Percentiles rank a stretch among this genome's conserved stretches.
These are phyloP conservation scores for Takashimella tepidaria DNA, from an alignment of 1,284 basidiomycete genomes.

Conservation along the genomic window DNA sequence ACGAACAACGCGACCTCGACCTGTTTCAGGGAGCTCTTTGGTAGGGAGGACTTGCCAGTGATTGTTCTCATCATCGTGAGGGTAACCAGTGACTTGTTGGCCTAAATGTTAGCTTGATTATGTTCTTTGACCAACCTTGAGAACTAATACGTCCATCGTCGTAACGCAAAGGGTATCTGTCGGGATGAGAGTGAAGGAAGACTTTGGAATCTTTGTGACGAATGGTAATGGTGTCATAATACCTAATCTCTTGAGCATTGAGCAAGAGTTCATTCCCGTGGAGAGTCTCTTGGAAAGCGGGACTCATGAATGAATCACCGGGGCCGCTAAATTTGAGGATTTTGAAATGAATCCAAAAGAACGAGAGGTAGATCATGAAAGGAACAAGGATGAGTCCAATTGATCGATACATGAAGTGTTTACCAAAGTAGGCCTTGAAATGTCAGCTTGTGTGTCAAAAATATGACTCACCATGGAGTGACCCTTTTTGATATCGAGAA, in stretches of 20 bases:
- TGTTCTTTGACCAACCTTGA: conserved; percentile 58
- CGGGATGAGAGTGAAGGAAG: conserved; percentile 86
- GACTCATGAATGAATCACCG: conserved; percentile 96
- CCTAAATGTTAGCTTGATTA: conserved; percentile 50
- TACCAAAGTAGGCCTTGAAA: conserved; percentile 82
- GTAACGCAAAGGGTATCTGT: conserved; percentile 87
- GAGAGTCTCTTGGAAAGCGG: conserved; percentile 95
- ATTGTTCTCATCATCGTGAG: conserved; percentile 64
- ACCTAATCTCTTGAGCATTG: conserved; percentile 87
- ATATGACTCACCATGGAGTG: conserved; percentile 67
- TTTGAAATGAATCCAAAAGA: conserved; percentile 95
- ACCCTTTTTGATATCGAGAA: conserved; percentile 75
- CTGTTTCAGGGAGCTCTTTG: conserved; percentile 80
- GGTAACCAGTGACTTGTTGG: conserved; percentile 98
- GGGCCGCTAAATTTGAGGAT: conserved; percentile 85
- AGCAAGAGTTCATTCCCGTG: conserved; percentile 85
- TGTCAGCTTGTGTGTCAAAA: conserved; percentile 1
- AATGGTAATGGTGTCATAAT: conserved; percentile 82
- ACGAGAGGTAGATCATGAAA: conserved; percentile 82
- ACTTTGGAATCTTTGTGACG: conserved; percentile 90
- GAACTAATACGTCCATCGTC: conserved; percentile 94
- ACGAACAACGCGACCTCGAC: conserved; percentile 79
- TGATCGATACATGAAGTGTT: conserved; percentile 81
- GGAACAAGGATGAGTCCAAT: conserved; percentile 85
- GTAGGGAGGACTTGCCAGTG: conserved; percentile 93